These are phyloP conservation scores for Neurospora sp. DNA, from an alignment of 2,329 filamentous ascomycete species.

Conservation along the genomic window DNA sequence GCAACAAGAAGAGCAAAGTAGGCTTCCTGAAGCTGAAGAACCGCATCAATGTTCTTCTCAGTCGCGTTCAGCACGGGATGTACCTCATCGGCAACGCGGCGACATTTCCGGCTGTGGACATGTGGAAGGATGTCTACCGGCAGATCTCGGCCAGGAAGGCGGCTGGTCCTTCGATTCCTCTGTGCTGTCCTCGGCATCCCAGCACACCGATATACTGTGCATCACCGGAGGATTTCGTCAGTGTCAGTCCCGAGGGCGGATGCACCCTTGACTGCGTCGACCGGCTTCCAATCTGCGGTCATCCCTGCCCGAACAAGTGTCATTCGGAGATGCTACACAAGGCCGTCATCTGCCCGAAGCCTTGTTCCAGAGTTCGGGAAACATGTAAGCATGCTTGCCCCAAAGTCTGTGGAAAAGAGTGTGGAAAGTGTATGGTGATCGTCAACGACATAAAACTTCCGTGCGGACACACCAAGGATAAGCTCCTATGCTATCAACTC, in stretches of 20 bases:
- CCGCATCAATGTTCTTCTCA: slow-evolving; percentile 60
- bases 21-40: slow-evolving; percentile 61
- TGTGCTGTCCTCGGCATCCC: slow-evolving; percentile 53
- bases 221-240: slow-evolving; percentile 46
- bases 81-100: slow-evolving; percentile 59
- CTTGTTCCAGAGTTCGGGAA: slow-evolving; percentile 30
- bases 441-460: slow-evolving; percentile 23
- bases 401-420: slow-evolving; percentile 32
- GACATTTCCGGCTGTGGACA: slow-evolving; percentile 45
- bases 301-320: slow-evolving; percentile 35
- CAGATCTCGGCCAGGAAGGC: slow-evolving; percentile 37
- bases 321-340: slow-evolving; percentile 38
- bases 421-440: slow-evolving; percentile 27
- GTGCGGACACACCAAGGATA: slow-evolving; percentile 31
- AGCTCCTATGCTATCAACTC: not conserved
- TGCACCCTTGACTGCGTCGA: slow-evolving; percentile 42
- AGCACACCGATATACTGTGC: slow-evolving; percentile 39
- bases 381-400: slow-evolving; percentile 37
- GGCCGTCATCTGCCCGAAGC: slow-evolving; percentile 34
- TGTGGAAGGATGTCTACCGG: slow-evolving; percentile 53
- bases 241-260: slow-evolving; percentile 51
- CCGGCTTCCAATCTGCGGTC: slow-evolving; percentile 36
- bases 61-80: slow-evolving; percentile 59
- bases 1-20: slow-evolving; percentile 46
- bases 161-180: slow-evolving; percentile 39